A percentile compares a stretch with the other conserved stretches of the same genome.
Evolutionary conservation across 2,329 filamentous ascomycete species (phyloP).

Genomic region (Albifimbria verrucaria): DNA sequence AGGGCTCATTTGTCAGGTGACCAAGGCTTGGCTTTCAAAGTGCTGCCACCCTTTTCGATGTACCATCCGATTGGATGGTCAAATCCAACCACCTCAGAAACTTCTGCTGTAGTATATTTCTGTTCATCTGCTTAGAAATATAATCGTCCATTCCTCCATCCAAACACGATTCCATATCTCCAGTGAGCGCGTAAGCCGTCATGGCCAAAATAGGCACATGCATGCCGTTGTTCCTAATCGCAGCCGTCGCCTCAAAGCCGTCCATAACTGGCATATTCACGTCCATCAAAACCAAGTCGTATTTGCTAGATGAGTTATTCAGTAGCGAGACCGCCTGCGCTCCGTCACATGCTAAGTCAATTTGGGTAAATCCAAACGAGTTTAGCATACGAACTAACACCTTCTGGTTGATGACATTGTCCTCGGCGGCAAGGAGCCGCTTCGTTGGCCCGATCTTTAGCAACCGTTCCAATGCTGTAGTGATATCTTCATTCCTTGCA

Average conservation of each 20-base stretch:
- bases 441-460: constrained; percentile 33
- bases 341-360: constrained; percentile 15
- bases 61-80: no score
- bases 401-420: constrained; percentile 41
- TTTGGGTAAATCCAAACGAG: constrained; percentile 35
- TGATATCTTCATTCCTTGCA: constrained; percentile 13
- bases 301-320: constrained; percentile 13
- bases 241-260: constrained; percentile 41
- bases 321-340: constrained; percentile 27
- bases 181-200: constrained; percentile 53
- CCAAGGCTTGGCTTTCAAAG: no score
- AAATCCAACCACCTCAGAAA: constrained; percentile 24
- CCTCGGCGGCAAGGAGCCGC: constrained; percentile 36
- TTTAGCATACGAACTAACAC: constrained; percentile 34
- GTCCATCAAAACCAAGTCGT: constrained; percentile 37
- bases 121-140: constrained; percentile 51
- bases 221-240: constrained; percentile 46
- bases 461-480: constrained; percentile 20
- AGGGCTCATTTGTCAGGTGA: no score
- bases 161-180: constrained; percentile 50
- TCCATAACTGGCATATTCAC: constrained; percentile 53
- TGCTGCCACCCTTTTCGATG: no score
- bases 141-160: constrained; percentile 55
- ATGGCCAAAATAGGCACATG: constrained; percentile 48
- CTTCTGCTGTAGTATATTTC: constrained; percentile 11